These are phyloP conservation scores for Camellia lanceoleosa DNA, from an alignment of 148 eudicot genomes.

Conservation along the genomic window DNA sequence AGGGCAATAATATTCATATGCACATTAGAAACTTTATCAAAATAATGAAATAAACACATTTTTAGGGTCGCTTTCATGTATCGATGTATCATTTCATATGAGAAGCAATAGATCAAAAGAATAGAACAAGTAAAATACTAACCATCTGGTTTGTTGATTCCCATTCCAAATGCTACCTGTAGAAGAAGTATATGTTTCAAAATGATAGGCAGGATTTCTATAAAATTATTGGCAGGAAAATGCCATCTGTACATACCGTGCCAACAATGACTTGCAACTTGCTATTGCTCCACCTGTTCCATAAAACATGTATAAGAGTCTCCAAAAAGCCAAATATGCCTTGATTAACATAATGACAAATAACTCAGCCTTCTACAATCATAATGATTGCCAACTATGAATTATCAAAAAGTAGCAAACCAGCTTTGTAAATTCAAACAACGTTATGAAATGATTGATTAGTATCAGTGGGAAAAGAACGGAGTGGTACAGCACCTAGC, in stretches of 20 bases:
- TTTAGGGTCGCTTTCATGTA: not conserved
- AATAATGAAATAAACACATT: not conserved
- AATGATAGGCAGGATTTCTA: not conserved
- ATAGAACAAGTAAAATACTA: constrained; percentile 32
- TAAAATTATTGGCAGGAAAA: not conserved
- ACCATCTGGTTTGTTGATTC: constrained; percentile 99
- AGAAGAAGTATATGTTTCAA: constrained; percentile 18
- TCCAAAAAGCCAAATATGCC: not conserved
- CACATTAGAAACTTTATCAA: not conserved
- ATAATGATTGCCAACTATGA: not conserved
- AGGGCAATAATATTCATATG: not conserved
- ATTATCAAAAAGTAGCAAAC: not conserved
- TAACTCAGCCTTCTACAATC: not conserved
- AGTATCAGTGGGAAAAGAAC: not conserved
- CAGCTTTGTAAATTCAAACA: not conserved
- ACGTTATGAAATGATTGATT: not conserved
- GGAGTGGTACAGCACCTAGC: too few species aligned
- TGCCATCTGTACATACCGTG: constrained; percentile 53
- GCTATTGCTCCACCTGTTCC: constrained; percentile 85
- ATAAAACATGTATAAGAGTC: constrained; percentile 16
- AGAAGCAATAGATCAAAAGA: not conserved
- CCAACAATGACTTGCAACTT: constrained; percentile 95
- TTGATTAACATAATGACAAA: not conserved
- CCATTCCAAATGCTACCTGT: constrained; percentile 99
- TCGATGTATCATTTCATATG: not conserved